phyloP scores from a whole-genome alignment of 2,329 filamentous ascomycete species.

The Aspergillus versicolor region DNA sequence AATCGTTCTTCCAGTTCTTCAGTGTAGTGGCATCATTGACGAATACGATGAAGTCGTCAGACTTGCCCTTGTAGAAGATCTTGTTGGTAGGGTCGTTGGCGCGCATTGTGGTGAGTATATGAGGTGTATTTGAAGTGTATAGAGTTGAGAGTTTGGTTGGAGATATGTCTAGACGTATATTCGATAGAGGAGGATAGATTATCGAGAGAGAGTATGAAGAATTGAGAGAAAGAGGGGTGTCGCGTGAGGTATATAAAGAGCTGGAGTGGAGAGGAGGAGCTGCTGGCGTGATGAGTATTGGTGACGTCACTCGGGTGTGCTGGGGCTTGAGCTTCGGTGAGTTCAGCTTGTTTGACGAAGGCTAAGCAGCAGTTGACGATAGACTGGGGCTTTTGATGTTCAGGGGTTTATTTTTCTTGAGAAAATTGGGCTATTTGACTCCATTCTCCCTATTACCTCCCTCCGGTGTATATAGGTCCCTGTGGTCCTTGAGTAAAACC shows the following conservation, averaged over 20 bases:
- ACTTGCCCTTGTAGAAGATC: constrained; percentile 78
- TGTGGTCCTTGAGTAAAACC: neutral
- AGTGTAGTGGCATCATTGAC: constrained; percentile 54
- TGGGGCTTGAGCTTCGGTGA: constrained; percentile 1
- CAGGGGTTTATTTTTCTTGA: neutral
- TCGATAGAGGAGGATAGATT: neutral
- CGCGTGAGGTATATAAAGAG: constrained; percentile 10
- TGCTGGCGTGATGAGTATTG: constrained; percentile 3
- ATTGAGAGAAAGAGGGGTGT: constrained; percentile 3
- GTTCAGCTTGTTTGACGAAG: constrained; percentile 1
- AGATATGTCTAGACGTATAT: neutral
- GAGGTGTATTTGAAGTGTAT: neutral
- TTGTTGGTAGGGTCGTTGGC: constrained; percentile 71
- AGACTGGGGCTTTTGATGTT: neutral
- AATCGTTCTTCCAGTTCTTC: constrained; percentile 80
- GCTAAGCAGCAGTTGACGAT: neutral
- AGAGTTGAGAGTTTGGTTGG: neutral
- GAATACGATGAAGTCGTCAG: constrained; percentile 67
- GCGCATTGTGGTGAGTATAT: constrained; percentile 52
- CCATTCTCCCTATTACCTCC: neutral
- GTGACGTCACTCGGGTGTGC: constrained; percentile 22
- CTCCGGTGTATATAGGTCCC: neutral
- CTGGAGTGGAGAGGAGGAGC: neutral
- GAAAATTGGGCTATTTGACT: neutral
- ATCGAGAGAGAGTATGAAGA: neutral